These are phyloP conservation scores for Coemansia sp. DNA, from an alignment of 192 early-diverging fungal species.

Conservation along the genomic window DNA sequence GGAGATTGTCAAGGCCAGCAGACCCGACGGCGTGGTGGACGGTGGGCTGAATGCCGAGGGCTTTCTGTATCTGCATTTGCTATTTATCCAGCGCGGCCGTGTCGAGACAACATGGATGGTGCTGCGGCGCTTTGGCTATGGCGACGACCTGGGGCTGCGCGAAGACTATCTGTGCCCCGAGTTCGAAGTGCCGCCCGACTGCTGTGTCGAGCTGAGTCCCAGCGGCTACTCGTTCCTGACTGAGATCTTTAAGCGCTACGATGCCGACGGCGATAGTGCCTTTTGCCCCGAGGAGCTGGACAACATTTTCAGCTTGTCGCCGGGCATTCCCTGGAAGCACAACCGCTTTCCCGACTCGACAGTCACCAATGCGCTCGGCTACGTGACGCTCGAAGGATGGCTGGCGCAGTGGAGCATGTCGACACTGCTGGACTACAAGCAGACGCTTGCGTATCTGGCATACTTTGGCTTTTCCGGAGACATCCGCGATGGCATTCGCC, in stretches of 20 bases:
- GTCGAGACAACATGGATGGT: constrained; percentile 99
- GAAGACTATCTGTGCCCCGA: constrained; percentile 88
- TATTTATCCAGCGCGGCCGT: constrained; percentile 95
- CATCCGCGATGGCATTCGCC: constrained; percentile 79
- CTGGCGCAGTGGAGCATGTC: constrained; percentile 99
- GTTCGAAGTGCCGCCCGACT: constrained; percentile 84
- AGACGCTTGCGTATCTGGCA: constrained; percentile 90
- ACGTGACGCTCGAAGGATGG: constrained; percentile 93
- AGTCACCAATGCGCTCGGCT: constrained; percentile 82
- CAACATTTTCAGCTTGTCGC: constrained; percentile 82
- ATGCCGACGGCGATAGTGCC: constrained; percentile 97
- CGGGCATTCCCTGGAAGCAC: constrained; percentile 91
- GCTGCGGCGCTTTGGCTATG: constrained; percentile 92
- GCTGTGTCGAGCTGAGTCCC: constrained; percentile 90
- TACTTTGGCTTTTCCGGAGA: constrained; percentile 96
- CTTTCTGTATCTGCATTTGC: constrained; percentile 90
- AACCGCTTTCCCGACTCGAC: constrained; percentile 86
- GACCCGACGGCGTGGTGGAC: constrained; percentile 81
- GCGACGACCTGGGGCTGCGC: constrained; percentile 86
- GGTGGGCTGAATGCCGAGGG: constrained; percentile 88
- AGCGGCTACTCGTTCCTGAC: constrained; percentile 94
- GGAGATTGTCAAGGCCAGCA: constrained; percentile 85
- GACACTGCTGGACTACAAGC: constrained; percentile 84
- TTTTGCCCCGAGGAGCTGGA: constrained; percentile 80
- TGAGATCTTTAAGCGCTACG: constrained; percentile 90